These are phyloP conservation scores for Emydomyces testavorans DNA, from an alignment of 2,329 filamentous ascomycete genomes.

Conservation along the genomic window DNA sequence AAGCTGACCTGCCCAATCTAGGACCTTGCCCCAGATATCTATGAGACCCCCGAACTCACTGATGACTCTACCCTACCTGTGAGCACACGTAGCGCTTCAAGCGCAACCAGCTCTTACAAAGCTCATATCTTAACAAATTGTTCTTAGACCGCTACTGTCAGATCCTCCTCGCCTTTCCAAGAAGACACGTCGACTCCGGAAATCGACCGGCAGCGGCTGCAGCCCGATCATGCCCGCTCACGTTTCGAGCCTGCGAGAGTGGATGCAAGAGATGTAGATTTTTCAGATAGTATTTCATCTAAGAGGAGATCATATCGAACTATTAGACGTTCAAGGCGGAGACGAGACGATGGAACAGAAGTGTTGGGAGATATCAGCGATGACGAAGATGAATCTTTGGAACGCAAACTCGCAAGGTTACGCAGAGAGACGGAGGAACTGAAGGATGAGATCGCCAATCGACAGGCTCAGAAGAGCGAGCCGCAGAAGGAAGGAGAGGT, in stretches of 20 bases:
- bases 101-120: background rate
- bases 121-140: conserved; percentile 45
- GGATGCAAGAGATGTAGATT: conserved; percentile 68
- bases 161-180: conserved; percentile 47
- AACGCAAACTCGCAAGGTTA: conserved; percentile 68
- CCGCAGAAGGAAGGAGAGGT: conserved; percentile 33
- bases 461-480: conserved; percentile 45
- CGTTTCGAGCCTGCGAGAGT: conserved; percentile 66
- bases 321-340: conserved; percentile 53
- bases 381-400: conserved; percentile 65
- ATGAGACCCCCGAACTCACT: conserved; percentile 87
- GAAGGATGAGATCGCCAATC: conserved; percentile 40
- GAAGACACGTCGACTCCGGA: conserved; percentile 47
- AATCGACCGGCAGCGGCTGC: conserved; percentile 66
- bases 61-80: conserved; percentile 78
- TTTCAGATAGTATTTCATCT: conserved; percentile 74
- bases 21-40: conserved; percentile 89
- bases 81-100: conserved; percentile 26
- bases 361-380: conserved; percentile 66
- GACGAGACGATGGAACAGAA: conserved; percentile 37
- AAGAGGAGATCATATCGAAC: conserved; percentile 76
- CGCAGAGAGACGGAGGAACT: conserved; percentile 71
- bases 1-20: conserved; percentile 12
- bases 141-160: conserved; percentile 39
- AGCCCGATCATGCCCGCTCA: conserved; percentile 65